phyloP scores from a whole-genome alignment of 164 flowering plant genomes.

The Liquidambar formosana region DNA sequence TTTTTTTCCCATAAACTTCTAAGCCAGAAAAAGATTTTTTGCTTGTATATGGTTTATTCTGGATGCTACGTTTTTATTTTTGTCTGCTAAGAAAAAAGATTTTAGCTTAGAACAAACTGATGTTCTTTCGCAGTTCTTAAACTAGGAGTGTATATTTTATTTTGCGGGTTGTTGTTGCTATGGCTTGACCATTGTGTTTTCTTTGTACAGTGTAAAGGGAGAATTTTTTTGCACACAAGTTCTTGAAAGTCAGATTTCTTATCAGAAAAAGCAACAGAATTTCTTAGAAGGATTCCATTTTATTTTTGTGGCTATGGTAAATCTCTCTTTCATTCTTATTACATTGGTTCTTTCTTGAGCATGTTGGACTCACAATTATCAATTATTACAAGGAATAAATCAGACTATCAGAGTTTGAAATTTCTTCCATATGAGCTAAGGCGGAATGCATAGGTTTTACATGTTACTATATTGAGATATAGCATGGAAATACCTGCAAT shows the following conservation, averaged over 20 bases:
- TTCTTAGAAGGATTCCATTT: constrained; percentile 1
- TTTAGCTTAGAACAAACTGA: background rate
- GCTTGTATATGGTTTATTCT: too few relatives aligned
- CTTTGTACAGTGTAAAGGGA: background rate
- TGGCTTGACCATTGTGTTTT: background rate
- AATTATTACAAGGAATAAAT: background rate
- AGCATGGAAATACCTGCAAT: background rate
- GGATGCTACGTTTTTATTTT: too few relatives aligned
- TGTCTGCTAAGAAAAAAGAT: background rate
- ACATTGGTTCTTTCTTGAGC: background rate
- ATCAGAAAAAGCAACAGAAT: background rate
- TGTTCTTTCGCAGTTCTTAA: too few relatives aligned
- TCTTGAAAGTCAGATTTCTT: constrained; percentile 1
- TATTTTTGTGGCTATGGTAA: constrained; percentile 5
- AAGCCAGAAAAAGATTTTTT: too few relatives aligned
- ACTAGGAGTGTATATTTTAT: background rate
- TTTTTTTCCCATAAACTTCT: too few relatives aligned
- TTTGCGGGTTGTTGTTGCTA: background rate
- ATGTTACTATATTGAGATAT: background rate
- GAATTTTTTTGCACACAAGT: background rate
- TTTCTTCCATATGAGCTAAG: background rate
- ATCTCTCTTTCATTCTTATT: background rate
- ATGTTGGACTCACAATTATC: background rate
- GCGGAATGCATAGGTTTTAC: background rate
- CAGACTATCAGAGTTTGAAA: too few relatives aligned